Conservation (phyloP, 2,329 filamentous ascomycete species). For the Hansfordia pulvinata region DNA sequence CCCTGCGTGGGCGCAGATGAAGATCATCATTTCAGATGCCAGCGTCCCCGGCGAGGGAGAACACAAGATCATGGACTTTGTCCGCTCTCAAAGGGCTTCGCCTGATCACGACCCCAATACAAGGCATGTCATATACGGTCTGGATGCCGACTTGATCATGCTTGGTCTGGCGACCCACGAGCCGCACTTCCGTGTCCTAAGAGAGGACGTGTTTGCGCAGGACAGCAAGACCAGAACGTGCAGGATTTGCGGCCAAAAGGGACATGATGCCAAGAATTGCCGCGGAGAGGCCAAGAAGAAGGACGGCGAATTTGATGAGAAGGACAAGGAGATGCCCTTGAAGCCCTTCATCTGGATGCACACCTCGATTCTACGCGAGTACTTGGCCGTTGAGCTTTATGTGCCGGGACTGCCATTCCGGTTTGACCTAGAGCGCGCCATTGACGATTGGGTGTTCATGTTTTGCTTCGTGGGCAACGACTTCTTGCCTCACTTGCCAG, state of each 20-base stretch:
- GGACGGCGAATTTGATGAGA: slow-evolving; percentile 68
- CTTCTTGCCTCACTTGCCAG: slow-evolving; percentile 94
- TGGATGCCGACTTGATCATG: slow-evolving; percentile 99
- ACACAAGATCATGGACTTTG: slow-evolving; percentile 98
- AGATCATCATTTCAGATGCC: slow-evolving; percentile 96
- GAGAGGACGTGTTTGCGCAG: slow-evolving; percentile 93
- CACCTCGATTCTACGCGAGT: slow-evolving; percentile 82
- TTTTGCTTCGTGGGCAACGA: slow-evolving; percentile 99
- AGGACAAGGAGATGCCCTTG: slow-evolving; percentile 52
- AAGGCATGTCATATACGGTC: slow-evolving; percentile 91
- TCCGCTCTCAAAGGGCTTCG: slow-evolving; percentile 82
- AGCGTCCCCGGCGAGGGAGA: slow-evolving; percentile 96
- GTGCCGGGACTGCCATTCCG: slow-evolving; percentile 72
- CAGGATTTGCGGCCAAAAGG: slow-evolving; percentile 80
- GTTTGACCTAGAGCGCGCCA: slow-evolving; percentile 84
- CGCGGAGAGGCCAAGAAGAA: slow-evolving; percentile 67
- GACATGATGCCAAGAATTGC: slow-evolving; percentile 81
- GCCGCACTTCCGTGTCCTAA: slow-evolving; percentile 87
- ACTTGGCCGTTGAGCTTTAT: slow-evolving; percentile 78
- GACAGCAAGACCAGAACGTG: slow-evolving; percentile 74
- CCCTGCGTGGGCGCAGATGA: slow-evolving; percentile 87
- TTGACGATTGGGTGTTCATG: slow-evolving; percentile 99
- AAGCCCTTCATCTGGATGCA: slow-evolving; percentile 99
- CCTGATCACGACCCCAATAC: slow-evolving; percentile 93
- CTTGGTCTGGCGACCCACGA: slow-evolving; percentile 93